These are phyloP conservation scores for Cladosporium sp. DNA, from an alignment of 2,329 filamentous ascomycete species.

Conservation along the genomic window DNA sequence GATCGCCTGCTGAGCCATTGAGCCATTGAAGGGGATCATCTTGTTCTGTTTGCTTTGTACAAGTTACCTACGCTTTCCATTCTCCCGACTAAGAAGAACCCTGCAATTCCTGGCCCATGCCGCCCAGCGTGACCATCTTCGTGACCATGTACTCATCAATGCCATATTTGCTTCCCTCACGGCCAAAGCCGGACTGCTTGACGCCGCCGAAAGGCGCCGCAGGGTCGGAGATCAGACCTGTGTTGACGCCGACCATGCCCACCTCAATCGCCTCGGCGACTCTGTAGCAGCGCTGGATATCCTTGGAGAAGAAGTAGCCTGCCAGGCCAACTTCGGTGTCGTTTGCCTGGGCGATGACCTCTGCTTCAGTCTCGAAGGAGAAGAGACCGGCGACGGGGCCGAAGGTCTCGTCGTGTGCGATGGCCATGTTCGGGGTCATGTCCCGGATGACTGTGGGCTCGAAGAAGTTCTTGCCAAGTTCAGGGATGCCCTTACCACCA, in stretches of 20 bases:
- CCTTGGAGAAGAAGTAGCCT: conserved; percentile 81
- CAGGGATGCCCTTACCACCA: conserved; percentile 68
- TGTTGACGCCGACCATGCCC: conserved; percentile 32
- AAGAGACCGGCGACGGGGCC: conserved; percentile 89
- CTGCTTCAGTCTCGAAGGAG: conserved; percentile 79
- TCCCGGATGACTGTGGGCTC: conserved; percentile 83
- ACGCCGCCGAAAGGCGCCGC: conserved; percentile 46
- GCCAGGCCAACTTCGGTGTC: conserved; percentile 78
- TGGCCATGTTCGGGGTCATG: conserved; percentile 79
- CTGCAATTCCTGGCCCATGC: conserved; percentile 56
- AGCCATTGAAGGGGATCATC: neutral
- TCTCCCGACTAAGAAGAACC: conserved; percentile 5
- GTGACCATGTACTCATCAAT: conserved; percentile 46
- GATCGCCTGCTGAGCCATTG: neutral
- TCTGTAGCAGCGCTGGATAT: conserved; percentile 55
- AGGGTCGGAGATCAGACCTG: conserved; percentile 45
- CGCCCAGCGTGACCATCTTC: conserved; percentile 52
- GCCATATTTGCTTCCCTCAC: conserved; percentile 47
- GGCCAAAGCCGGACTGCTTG: conserved; percentile 47
- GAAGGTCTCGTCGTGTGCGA: conserved; percentile 88
- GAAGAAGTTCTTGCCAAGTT: conserved; percentile 81
- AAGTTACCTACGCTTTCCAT: neutral
- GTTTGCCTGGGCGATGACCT: conserved; percentile 83
- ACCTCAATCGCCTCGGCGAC: conserved; percentile 59
- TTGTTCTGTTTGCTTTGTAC: conserved; percentile 4